Conservation (phyloP, 306 rosid genomes). For the Rubus parviflorus region DNA sequence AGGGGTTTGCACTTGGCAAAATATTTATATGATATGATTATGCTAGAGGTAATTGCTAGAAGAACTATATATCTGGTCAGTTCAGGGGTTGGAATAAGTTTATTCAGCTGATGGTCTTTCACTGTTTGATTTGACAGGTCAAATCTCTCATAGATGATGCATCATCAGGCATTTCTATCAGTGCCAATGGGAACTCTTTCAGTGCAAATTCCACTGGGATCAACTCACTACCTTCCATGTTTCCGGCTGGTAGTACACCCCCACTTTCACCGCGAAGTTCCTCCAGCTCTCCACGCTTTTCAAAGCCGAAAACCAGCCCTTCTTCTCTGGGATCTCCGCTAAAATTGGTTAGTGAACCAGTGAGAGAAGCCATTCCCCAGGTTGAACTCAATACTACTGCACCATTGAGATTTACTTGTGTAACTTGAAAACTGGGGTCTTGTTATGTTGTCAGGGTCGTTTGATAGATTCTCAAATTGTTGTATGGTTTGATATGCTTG, state of each 20-base stretch:
- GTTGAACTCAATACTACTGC: slow-evolving; percentile 35
- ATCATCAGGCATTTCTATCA: slow-evolving; percentile 48
- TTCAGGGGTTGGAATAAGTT: slow-evolving; percentile 5
- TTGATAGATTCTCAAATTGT: neutral
- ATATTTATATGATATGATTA: neutral
- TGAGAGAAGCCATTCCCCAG: slow-evolving; percentile 75
- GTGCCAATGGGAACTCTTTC: slow-evolving; percentile 44
- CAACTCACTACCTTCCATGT: slow-evolving; percentile 58
- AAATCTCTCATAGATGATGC: slow-evolving; percentile 67
- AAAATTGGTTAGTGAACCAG: slow-evolving; percentile 61
- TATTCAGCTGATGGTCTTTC: slow-evolving; percentile 13
- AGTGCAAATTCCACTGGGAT: slow-evolving; percentile 41
- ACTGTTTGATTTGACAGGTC: slow-evolving; percentile 49
- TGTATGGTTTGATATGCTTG: slow-evolving; percentile 17
- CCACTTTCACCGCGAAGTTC: slow-evolving; percentile 88
- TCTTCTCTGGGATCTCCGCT: slow-evolving; percentile 67
- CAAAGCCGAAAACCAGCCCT: slow-evolving; percentile 66
- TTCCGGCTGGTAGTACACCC: slow-evolving; percentile 68
- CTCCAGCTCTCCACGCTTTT: slow-evolving; percentile 67
- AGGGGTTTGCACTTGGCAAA: no score
- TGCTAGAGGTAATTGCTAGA: neutral
- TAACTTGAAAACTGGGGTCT: neutral
- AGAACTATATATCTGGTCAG: neutral
- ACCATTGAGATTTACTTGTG: slow-evolving; percentile 7
- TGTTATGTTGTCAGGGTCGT: neutral